Evolutionary conservation across 78 protist species (phyloP).

Genomic region (Cavenderia fasciculata): DNA sequence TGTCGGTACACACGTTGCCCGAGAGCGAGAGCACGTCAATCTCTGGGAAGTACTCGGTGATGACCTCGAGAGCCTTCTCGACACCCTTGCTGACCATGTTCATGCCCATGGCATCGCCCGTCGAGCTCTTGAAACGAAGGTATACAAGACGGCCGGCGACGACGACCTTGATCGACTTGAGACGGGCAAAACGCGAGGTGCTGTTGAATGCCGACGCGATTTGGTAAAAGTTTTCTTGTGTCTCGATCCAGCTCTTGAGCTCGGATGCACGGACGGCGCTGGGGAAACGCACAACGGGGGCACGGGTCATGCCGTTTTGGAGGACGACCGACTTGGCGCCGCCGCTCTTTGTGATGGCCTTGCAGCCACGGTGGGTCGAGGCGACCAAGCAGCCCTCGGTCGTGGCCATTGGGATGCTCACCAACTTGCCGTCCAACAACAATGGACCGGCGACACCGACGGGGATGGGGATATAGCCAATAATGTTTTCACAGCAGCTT

Average conservation of each 20-base stretch:
- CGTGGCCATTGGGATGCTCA: slow-evolving; percentile 94
- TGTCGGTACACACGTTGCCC: slow-evolving; percentile 95
- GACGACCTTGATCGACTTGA: slow-evolving; percentile 43
- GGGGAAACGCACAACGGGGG: slow-evolving; percentile 86
- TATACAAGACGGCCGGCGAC: slow-evolving; percentile 85
- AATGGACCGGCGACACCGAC: slow-evolving; percentile 94
- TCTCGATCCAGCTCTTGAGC: slow-evolving; percentile 81
- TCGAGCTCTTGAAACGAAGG: slow-evolving; percentile 81
- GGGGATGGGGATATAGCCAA: slow-evolving; percentile 95
- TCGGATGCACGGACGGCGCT: slow-evolving; percentile 54
- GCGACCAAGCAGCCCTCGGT: slow-evolving; percentile 95
- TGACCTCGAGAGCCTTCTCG: slow-evolving; percentile 66
- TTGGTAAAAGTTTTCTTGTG: slow-evolving; percentile 28
- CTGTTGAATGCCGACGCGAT: slow-evolving; percentile 70
- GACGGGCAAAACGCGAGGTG: slow-evolving; percentile 87
- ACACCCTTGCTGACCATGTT: slow-evolving; percentile 95
- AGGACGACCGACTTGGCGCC: slow-evolving; percentile 74
- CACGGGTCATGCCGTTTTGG: slow-evolving; percentile 93
- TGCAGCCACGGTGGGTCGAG: slow-evolving; percentile 87
- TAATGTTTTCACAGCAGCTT: slow-evolving; percentile 92
- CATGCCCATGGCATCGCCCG: slow-evolving; percentile 98
- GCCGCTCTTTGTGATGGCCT: slow-evolving; percentile 83
- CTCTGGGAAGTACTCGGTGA: slow-evolving; percentile 81
- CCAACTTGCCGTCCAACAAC: slow-evolving; percentile 75
- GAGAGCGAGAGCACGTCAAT: slow-evolving; percentile 81